Evolutionary conservation across 2,329 filamentous ascomycete genomes (phyloP), one percentile per base, ranked within the genome.

Genomic region (Colletotrichum nymphaeae): DNA sequence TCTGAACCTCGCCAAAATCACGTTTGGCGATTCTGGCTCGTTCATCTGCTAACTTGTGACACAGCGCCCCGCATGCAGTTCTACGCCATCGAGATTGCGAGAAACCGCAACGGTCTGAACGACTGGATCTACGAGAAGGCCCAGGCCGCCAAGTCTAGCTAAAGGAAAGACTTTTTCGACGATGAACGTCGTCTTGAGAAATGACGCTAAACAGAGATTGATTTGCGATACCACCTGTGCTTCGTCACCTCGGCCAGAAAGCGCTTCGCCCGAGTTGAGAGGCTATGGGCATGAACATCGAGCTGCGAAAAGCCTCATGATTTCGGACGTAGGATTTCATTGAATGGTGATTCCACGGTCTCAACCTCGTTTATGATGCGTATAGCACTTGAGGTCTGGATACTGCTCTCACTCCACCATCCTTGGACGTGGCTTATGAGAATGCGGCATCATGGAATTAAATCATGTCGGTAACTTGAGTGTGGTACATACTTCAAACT

Each of bases 121-220:
- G 97, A 99, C 84, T 99, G 97, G 97, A 91, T 99, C 75, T 97
- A 96, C 83, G 95, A 98, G 85, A 89, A 94, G 82, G 90, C 92
- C 1, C 91, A 96, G 79, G 87, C 88, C 69, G 86, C 89, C 77
- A 89, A 89, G 82, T 82, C 64, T n/a, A 67, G 37, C 65, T 65
- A 63, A 64, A 42, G 16, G 24, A 30, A 16, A 22, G 7, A n/a
- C 35, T 30, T 35, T 8, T 24, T 8, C n/a, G 26, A 35, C 24
- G 9, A 32, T 32, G 11, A n/a, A 37, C 24, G 52, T 42, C 16
- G 24, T 42, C 42, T 42, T 37, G 9, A 28, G 19, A 5, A n/a
- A 57, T 9, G 11, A 57, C 26, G 63, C 22, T 32, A 65, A 57
- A 9, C 24, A 26, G 35, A 22, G 5, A 19, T 53, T 24, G 35